phyloP scores from a whole-genome alignment of 371 early-diverging fungal genomes.

The Syncephalis fuscata region DNA sequence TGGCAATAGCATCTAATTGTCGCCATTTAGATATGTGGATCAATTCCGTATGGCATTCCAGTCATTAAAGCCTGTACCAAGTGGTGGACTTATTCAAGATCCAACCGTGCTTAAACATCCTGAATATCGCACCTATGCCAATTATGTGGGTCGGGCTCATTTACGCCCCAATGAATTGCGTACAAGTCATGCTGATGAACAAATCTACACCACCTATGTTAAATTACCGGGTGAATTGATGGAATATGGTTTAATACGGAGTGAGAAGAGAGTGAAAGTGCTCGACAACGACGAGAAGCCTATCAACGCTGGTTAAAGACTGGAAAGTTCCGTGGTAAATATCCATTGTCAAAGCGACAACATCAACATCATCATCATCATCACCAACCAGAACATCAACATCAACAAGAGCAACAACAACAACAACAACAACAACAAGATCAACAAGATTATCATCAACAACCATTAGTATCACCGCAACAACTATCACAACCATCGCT shows the following conservation, averaged over 20 bases:
- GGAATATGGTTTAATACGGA: conserved; percentile 9
- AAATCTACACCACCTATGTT: conserved; percentile 24
- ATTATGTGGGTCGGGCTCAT: conserved; percentile 20
- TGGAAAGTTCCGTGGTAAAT: conserved; percentile 6
- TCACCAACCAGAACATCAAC: too few species aligned
- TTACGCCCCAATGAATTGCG: conserved; percentile 15
- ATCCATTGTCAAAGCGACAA: too few species aligned
- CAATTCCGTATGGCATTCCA: conserved; percentile 18
- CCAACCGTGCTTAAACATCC: conserved; percentile 12
- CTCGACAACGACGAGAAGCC: conserved; percentile 23
- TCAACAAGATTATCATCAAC: too few species aligned
- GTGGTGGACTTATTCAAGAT: conserved; percentile 13
- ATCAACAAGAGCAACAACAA: too few species aligned
- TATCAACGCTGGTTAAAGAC: conserved; percentile 22
- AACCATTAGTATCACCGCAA: too few species aligned
- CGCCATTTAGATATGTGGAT: conserved; percentile 21
- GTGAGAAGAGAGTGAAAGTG: neutral
- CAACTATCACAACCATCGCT: too few species aligned
- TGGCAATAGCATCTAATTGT: neutral
- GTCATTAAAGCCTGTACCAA: conserved; percentile 13
- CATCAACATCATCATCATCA: too few species aligned
- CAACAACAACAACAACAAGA: too few species aligned
- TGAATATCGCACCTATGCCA: conserved; percentile 26
- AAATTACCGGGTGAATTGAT: conserved; percentile 24
- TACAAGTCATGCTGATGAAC: conserved; percentile 20